Conservation (phyloP, 2,329 filamentous ascomycete species). For the Escovopsis sp. region DNA sequence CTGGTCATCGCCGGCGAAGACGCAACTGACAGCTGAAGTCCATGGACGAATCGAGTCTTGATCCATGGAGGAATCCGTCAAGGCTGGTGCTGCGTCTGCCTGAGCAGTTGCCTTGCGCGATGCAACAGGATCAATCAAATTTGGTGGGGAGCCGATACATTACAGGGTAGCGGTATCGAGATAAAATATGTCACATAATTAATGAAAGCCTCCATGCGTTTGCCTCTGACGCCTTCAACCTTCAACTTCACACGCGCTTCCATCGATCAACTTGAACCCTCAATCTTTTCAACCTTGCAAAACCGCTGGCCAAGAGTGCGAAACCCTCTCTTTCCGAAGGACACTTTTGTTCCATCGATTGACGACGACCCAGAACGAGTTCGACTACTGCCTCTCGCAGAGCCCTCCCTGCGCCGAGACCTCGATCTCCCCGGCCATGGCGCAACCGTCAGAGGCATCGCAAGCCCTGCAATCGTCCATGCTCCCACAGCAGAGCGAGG, state of each 20-base stretch:
- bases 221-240: too few species aligned
- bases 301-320: background rate
- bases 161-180: too few species aligned
- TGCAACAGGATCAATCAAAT: too few species aligned
- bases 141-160: too few species aligned
- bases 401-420: background rate
- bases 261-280: background rate
- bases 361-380: background rate
- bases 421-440: background rate
- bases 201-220: background rate
- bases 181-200: background rate
- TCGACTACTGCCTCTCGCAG: background rate
- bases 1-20: too few species aligned
- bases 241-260: background rate
- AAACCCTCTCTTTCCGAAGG: background rate
- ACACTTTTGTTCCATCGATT: too few species aligned
- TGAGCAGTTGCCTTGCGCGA: too few species aligned
- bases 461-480: constrained; percentile 12
- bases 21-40: too few species aligned
- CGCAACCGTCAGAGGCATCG: constrained; percentile 12
- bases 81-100: too few species aligned
- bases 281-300: background rate
- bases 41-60: too few species aligned
- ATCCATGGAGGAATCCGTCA: too few species aligned
- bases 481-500: too few species aligned